These are phyloP conservation scores for Cryoendolithus antarcticus DNA, from an alignment of 2,329 filamentous ascomycete species.

Conservation along the genomic window DNA sequence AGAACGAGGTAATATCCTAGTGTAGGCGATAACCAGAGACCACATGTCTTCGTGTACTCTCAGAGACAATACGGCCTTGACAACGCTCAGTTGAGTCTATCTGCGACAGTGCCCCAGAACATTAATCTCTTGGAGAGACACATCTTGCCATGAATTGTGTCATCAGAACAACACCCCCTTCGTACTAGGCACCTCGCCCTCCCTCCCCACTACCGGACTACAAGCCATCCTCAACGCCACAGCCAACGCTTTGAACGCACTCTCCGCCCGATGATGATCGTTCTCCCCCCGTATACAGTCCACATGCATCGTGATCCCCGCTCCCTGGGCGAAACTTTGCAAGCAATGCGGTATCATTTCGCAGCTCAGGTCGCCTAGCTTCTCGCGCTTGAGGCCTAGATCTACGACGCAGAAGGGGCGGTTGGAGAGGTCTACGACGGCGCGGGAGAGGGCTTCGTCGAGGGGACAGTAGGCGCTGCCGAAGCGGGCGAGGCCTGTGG, in stretches of 20 bases:
- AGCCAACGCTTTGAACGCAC: constrained; percentile 91
- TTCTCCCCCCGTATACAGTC: constrained; percentile 84
- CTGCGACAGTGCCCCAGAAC: too few species aligned
- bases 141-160: too few species aligned
- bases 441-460: constrained; percentile 86
- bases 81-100: too few species aligned
- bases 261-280: constrained; percentile 92
- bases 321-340: constrained; percentile 84
- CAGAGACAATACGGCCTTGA: too few species aligned
- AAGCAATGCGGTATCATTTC: constrained; percentile 98
- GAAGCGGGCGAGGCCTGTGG: constrained; percentile 76
- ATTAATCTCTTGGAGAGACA: too few species aligned
- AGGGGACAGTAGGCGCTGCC: constrained; percentile 86
- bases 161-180: constrained; percentile 65
- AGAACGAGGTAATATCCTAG: too few species aligned
- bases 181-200: constrained; percentile 89
- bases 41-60: too few species aligned
- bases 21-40: too few species aligned
- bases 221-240: constrained; percentile 73
- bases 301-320: constrained; percentile 86
- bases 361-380: constrained; percentile 80
- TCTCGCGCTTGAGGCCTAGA: constrained; percentile 76
- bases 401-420: constrained; percentile 76
- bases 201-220: constrained; percentile 60
- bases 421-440: constrained; percentile 90